A percentile compares a stretch with the other conserved stretches of the same genome.
Conservation (phyloP, 2,329 filamentous ascomycete species). For the Hypoxylon rubiginosum region DNA sequence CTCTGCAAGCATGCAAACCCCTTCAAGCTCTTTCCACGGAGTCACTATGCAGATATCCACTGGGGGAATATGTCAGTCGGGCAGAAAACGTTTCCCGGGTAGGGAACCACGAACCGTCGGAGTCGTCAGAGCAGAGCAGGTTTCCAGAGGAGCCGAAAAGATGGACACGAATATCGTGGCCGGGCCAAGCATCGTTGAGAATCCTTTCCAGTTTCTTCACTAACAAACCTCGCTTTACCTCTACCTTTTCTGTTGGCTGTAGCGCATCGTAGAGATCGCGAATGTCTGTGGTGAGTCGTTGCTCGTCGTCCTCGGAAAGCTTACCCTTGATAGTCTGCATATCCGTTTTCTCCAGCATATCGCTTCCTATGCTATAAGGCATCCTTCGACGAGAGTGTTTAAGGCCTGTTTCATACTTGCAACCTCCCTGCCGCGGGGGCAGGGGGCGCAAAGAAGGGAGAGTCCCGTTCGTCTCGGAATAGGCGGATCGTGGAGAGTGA, state of each 20-base stretch:
- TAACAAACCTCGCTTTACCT: conserved; percentile 79
- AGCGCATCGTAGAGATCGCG: conserved; percentile 86
- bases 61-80: conserved; percentile 59
- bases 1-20: conserved; percentile 90
- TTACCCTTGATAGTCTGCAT: conserved; percentile 79
- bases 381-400: conserved; percentile 87
- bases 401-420: conserved; percentile 90
- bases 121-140: conserved; percentile 92
- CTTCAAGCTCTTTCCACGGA: conserved; percentile 86
- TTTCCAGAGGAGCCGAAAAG: conserved; percentile 99
- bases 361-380: conserved; percentile 89
- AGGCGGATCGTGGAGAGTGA: conserved; percentile 90
- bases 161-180: conserved; percentile 88
- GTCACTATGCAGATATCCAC: conserved; percentile 99
- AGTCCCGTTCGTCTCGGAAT: conserved; percentile 86
- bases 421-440: conserved; percentile 72
- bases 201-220: conserved; percentile 90
- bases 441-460: conserved; percentile 77
- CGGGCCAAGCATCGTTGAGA: conserved; percentile 92
- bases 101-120: conserved; percentile 80
- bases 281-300: conserved; percentile 84
- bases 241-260: conserved; percentile 84
- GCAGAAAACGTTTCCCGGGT: conserved; percentile 1
- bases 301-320: conserved; percentile 79
- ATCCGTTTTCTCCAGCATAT: conserved; percentile 79